A percentile compares a stretch with the other conserved stretches of the same genome.
phyloP scores from a whole-genome alignment of 2,329 filamentous ascomycete genomes.

The Cyphellophora europaea region DNA sequence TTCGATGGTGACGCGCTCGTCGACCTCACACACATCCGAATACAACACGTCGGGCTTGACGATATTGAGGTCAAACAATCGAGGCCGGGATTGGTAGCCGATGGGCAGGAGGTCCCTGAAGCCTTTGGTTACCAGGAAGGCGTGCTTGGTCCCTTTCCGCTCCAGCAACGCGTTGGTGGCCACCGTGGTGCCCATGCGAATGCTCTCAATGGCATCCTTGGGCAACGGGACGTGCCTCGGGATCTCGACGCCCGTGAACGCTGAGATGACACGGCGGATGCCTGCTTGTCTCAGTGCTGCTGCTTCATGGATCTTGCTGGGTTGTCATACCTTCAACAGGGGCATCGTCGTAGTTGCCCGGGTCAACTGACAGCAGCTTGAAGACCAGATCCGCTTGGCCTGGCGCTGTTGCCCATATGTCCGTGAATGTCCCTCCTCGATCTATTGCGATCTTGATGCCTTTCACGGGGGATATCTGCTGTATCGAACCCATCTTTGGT shows the following conservation, averaged over 20 bases:
- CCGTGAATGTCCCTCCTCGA: conserved; percentile 31
- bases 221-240: conserved; percentile 18
- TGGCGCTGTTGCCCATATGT: conserved; percentile 28
- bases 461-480: too few species aligned
- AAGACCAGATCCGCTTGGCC: conserved; percentile 28
- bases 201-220: conserved; percentile 27
- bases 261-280: conserved; percentile 59
- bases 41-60: conserved; percentile 79
- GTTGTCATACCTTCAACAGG: conserved; percentile 75
- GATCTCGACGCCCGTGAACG: conserved; percentile 25
- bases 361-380: conserved; percentile 31
- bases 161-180: conserved; percentile 83
- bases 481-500: too few species aligned
- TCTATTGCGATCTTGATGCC: conserved; percentile 19
- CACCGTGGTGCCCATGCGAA: conserved; percentile 86
- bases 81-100: conserved; percentile 80
- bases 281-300: too few species aligned
- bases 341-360: conserved; percentile 36
- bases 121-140: conserved; percentile 75
- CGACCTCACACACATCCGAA: conserved; percentile 71
- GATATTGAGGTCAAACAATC: conserved; percentile 85
- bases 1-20: conserved; percentile 60
- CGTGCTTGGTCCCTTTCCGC: conserved; percentile 79
- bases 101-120: conserved; percentile 82
- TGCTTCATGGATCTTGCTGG: too few species aligned